Conservation (phyloP, 768 basidiomycete species). For the Tubosaeta sp. region DNA sequence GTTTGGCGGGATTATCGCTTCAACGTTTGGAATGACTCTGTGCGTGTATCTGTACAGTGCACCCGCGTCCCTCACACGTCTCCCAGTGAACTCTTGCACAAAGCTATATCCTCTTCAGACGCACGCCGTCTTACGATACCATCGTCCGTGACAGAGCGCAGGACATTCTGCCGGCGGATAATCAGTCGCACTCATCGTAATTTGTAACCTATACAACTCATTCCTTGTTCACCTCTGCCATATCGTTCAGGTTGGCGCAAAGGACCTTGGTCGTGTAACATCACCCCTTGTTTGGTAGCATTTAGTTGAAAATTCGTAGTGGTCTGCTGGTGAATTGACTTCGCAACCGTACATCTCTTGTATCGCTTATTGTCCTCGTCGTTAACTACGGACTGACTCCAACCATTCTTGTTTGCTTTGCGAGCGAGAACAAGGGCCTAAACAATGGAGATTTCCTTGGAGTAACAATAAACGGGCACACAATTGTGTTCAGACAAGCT, state of each 20-base stretch:
- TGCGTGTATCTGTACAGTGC: conserved; percentile 8
- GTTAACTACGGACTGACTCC: conserved; percentile 8
- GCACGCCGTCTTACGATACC: conserved; percentile 25
- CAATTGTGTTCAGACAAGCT: conserved; percentile 13
- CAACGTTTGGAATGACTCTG: conserved; percentile 56
- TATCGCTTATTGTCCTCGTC: conserved; percentile 12
- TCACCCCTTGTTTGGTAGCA: conserved; percentile 18
- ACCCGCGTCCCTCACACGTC: conserved; percentile 3
- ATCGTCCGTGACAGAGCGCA: conserved; percentile 24
- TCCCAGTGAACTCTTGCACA: conserved; percentile 18
- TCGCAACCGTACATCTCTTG: conserved; percentile 8
- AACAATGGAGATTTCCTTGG: not conserved
- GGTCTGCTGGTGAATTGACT: conserved; percentile 8
- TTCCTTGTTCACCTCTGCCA: conserved; percentile 17
- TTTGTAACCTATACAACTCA: conserved; percentile 30
- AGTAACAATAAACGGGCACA: not conserved
- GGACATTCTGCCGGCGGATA: conserved; percentile 29
- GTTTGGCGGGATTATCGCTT: conserved; percentile 66
- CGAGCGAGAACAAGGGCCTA: conserved; percentile 1
- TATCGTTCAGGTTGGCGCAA: conserved; percentile 10
- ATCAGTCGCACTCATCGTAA: conserved; percentile 27
- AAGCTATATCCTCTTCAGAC: conserved; percentile 24
- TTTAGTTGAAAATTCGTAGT: conserved; percentile 5
- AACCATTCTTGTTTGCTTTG: conserved; percentile 5
- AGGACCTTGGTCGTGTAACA: conserved; percentile 27